phyloP scores from a whole-genome alignment of 345 rosid genomes.

The Gossypium arboreum region DNA sequence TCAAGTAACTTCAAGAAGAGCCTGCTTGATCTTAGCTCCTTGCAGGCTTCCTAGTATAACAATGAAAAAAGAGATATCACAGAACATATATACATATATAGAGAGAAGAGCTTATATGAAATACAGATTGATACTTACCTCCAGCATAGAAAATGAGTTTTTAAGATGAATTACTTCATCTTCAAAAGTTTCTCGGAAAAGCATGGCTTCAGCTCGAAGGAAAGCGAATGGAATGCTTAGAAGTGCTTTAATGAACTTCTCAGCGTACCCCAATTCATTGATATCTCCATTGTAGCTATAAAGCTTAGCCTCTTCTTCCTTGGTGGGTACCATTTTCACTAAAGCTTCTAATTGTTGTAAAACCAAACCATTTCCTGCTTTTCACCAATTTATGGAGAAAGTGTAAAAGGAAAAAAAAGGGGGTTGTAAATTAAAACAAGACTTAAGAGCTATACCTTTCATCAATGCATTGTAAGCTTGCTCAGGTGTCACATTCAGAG shows the following conservation, averaged over 20 bases:
- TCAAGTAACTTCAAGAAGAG: conserved; percentile 84
- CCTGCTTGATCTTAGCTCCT: conserved; percentile 90
- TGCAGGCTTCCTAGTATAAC: conserved; percentile 79
- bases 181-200: conserved; percentile 80
- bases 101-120: background rate
- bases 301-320: conserved; percentile 85
- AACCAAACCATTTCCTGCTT: conserved; percentile 63
- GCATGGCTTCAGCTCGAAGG: conserved; percentile 78
- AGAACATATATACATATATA: too few species aligned
- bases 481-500: conserved; percentile 64
- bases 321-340: conserved; percentile 83
- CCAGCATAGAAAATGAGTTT: conserved; percentile 85
- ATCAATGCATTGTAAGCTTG: conserved; percentile 71
- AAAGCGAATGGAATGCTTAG: conserved; percentile 68
- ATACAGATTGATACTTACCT: conserved; percentile 36
- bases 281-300: conserved; percentile 59
- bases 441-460: conserved; percentile 47
- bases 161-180: conserved; percentile 86
- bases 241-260: conserved; percentile 61
- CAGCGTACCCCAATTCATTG: conserved; percentile 82
- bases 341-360: conserved; percentile 87
- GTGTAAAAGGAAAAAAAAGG: background rate
- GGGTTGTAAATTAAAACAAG: background rate
- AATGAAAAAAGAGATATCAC: background rate
- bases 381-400: background rate